Conservation (phyloP, 2,329 filamentous ascomycete species). For the Scedosporium apiospermum region DNA sequence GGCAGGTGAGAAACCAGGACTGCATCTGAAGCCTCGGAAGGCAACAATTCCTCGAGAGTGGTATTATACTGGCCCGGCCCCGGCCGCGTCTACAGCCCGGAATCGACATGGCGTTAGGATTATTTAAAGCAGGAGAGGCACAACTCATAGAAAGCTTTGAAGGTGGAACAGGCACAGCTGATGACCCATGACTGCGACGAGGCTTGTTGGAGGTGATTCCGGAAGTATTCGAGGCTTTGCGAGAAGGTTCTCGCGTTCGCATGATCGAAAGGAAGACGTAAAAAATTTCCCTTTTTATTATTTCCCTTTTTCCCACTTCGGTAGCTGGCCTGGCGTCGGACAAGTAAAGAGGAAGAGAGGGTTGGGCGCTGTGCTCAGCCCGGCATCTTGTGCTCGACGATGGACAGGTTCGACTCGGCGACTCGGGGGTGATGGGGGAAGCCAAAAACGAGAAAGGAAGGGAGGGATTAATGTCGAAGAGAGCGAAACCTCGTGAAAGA, state of each 20-base stretch:
- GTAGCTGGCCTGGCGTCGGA: not conserved
- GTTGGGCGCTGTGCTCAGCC: not conserved
- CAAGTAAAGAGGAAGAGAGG: not conserved
- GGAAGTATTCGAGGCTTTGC: not conserved
- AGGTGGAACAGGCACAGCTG: not conserved
- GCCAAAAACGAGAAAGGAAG: not conserved
- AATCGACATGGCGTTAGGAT: not conserved
- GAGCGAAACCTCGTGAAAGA: not conserved
- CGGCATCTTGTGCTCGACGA: not conserved
- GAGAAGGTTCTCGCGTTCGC: not conserved
- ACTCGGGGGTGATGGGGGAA: not conserved
- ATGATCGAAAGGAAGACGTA: not conserved
- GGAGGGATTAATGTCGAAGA: not conserved
- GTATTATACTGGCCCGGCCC: not conserved
- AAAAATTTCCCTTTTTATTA: too few relatives aligned
- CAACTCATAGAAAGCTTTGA: not conserved
- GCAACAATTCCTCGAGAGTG: not conserved
- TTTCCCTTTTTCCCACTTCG: not conserved
- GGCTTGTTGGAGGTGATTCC: not conserved
- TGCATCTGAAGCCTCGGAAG: not conserved
- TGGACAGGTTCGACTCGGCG: not conserved
- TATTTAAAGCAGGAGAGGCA: not conserved
- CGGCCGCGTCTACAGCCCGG: not conserved
- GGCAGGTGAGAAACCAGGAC: constrained; percentile 13
- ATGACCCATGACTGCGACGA: not conserved